Evolutionary conservation across 1,284 basidiomycete genomes (phyloP).

Genomic region (Moesziomyces parantarcticus): DNA sequence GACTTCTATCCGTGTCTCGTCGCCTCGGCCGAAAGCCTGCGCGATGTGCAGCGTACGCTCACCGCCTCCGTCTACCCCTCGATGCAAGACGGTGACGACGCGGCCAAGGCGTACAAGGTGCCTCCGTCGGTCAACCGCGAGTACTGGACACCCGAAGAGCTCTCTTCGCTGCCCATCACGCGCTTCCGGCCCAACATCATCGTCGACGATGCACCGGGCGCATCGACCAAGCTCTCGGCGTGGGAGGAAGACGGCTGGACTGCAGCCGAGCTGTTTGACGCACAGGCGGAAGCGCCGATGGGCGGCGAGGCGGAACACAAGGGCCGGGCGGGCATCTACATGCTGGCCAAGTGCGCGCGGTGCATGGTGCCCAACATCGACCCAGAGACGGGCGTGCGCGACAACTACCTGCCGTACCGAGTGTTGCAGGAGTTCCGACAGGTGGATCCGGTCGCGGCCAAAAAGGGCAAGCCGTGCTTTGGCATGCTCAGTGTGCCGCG

Average conservation of each 20-base stretch:
- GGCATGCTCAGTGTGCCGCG: constrained; percentile 49
- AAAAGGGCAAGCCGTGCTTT: constrained; percentile 60
- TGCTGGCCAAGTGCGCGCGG: constrained; percentile 53
- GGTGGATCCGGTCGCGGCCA: constrained; percentile 42
- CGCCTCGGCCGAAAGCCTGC: constrained; percentile 46
- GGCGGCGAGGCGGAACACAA: constrained; percentile 44
- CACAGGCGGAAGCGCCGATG: constrained; percentile 11
- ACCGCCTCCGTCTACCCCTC: constrained; percentile 52
- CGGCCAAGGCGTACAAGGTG: constrained; percentile 35
- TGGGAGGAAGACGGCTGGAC: constrained; percentile 64
- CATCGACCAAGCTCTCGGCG: constrained; percentile 23
- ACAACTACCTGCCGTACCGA: constrained; percentile 52
- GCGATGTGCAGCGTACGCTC: constrained; percentile 54
- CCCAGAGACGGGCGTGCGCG: constrained; percentile 51
- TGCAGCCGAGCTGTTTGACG: constrained; percentile 50
- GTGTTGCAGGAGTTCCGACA: constrained; percentile 55
- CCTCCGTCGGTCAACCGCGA: constrained; percentile 46
- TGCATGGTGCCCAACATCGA: constrained; percentile 61
- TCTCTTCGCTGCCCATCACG: constrained; percentile 45
- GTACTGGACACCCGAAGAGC: constrained; percentile 58
- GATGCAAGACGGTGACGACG: not conserved
- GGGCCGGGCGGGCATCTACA: constrained; percentile 52
- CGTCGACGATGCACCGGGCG: constrained; percentile 29
- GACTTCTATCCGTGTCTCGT: constrained; percentile 61
- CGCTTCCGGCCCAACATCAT: constrained; percentile 62